These are phyloP conservation scores for Sclerotinia trifoliorum DNA, from an alignment of 2,329 filamentous ascomycete genomes.

Conservation along the genomic window DNA sequence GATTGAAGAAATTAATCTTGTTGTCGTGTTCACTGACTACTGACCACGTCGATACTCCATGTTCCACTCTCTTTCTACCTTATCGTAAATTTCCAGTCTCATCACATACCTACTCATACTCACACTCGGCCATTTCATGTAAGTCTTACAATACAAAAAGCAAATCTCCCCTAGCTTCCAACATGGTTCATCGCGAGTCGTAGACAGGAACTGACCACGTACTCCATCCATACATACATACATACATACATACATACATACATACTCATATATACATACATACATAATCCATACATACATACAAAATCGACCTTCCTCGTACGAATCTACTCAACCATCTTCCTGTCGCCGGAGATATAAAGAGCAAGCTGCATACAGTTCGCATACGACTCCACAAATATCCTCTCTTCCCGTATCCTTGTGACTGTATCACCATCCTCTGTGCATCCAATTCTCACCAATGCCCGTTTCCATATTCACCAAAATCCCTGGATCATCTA, in stretches of 20 bases:
- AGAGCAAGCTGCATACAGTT: not conserved
- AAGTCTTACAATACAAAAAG: too few species aligned
- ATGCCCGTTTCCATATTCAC: not conserved
- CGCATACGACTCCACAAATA: too few species aligned
- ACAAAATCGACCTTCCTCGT: not conserved
- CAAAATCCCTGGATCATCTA: not conserved
- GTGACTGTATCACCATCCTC: slow-evolving; percentile 1
- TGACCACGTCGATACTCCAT: slow-evolving; percentile 1
- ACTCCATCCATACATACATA: not conserved
- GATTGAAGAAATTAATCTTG: not conserved
- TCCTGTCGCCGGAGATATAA: not conserved
- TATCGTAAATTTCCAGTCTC: not conserved
- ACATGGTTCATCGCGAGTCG: not conserved
- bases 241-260: too few species aligned
- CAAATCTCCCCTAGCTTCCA: too few species aligned
- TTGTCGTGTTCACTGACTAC: slow-evolving; percentile 9
- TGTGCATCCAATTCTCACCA: too few species aligned
- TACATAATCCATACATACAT: too few species aligned
- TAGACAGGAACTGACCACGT: not conserved
- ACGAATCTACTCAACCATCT: not conserved
- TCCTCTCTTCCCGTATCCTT: not conserved
- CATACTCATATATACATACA: too few species aligned
- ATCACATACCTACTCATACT: not conserved
- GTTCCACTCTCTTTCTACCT: slow-evolving; percentile 15
- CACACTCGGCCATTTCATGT: not conserved